phyloP scores from a whole-genome alignment of 768 basidiomycete genomes.

The Tylopilus cervinicoccineus region DNA sequence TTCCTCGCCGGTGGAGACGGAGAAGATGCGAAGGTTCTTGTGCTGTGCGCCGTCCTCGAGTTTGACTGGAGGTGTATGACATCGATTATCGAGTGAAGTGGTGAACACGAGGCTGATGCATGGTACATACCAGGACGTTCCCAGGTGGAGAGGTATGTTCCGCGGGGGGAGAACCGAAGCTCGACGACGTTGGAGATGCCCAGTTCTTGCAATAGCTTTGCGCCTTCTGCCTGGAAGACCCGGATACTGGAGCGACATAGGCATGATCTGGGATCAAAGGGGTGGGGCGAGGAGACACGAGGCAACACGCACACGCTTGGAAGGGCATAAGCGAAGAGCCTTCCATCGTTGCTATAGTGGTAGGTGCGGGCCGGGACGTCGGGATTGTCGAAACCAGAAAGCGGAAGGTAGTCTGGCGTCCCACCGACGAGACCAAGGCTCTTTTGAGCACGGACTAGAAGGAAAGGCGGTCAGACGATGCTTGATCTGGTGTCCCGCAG shows the following conservation, averaged over 20 bases:
- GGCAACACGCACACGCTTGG: conserved; percentile 57
- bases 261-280: conserved; percentile 10
- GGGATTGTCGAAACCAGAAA: conserved; percentile 61
- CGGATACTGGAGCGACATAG: conserved; percentile 52
- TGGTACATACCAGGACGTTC: conserved; percentile 69
- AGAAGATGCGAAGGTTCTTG: conserved; percentile 93
- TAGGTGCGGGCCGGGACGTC: conserved; percentile 72
- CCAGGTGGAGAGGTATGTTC: conserved; percentile 93
- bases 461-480: conserved; percentile 15
- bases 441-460: conserved; percentile 90
- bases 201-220: conserved; percentile 72
- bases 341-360: conserved; percentile 82
- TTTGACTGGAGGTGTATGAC: conserved; percentile 48
- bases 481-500: conserved; percentile 6
- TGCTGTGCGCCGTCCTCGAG: conserved; percentile 87
- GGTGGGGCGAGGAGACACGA: conserved; percentile 14
- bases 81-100: conserved; percentile 12
- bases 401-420: conserved; percentile 66
- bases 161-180: conserved; percentile 88
- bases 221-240: conserved; percentile 72
- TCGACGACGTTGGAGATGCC: conserved; percentile 74
- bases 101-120: conserved; percentile 24
- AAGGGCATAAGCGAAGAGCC: conserved; percentile 81
- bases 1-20: conserved; percentile 80
- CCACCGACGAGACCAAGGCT: conserved; percentile 81